A percentile compares a stretch with the other conserved stretches of the same genome.
phyloP scores from a whole-genome alignment of 176 grass and related monocot genomes.

The Oryza punctata region DNA sequence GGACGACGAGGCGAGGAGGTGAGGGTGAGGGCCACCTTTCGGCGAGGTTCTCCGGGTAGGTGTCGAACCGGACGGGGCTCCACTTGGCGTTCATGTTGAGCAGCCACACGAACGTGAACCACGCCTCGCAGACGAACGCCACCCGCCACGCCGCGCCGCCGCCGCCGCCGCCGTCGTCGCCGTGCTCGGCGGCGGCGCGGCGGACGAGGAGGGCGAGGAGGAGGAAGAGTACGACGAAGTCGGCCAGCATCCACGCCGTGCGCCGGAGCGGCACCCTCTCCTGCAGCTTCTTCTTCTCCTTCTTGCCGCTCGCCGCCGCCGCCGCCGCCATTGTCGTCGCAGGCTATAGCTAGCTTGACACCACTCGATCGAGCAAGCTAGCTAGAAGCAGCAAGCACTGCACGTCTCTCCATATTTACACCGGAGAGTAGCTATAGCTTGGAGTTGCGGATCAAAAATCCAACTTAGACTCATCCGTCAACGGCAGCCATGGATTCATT shows the following conservation, averaged over 20 bases:
- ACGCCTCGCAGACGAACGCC: slow-evolving; percentile 46
- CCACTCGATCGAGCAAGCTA: no score
- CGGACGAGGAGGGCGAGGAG: slow-evolving; percentile 25
- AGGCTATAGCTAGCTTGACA: no score
- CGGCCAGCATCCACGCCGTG: slow-evolving; percentile 30
- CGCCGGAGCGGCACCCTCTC: slow-evolving; percentile 26
- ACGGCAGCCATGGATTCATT: no score
- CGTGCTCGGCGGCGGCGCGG: neutral
- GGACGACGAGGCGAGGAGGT: neutral
- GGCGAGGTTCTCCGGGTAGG: slow-evolving; percentile 26
- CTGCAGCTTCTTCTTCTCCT: slow-evolving; percentile 23
- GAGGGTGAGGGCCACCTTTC: neutral
- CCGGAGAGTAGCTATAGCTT: no score
- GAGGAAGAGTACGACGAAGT: slow-evolving; percentile 37
- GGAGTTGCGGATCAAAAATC: no score
- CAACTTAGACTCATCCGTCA: no score
- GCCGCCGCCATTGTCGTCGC: neutral
- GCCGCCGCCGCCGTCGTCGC: neutral
- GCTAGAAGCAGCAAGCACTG: neutral
- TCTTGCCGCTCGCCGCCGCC: neutral
- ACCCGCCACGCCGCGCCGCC: slow-evolving; percentile 3
- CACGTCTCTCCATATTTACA: neutral
- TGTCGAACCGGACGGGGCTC: slow-evolving; percentile 38
- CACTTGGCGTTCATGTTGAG: slow-evolving; percentile 50
- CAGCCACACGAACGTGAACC: slow-evolving; percentile 51